Base-by-base conservation (phyloP, 495 filamentous ascomycete species). In the Elasticomyces elasticus region DNA sequence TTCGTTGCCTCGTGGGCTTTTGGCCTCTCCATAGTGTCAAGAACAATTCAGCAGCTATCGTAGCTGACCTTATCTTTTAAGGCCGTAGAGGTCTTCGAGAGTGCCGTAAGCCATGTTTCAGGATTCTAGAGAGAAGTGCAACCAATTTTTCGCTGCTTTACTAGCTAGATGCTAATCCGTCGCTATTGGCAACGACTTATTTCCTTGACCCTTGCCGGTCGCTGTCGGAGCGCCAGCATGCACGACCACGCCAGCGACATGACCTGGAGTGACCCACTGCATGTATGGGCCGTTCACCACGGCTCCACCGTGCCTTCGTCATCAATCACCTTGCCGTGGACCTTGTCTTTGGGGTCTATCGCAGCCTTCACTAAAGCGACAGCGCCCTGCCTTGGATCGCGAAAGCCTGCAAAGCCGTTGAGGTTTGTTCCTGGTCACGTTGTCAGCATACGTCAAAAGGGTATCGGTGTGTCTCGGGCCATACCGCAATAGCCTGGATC, bases 401-500 rank as follows among this genome's bases (percentile, higher is more conserved):
- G 50, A 25, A 31, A 30, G 30, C 54, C 54, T 1, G 20, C 2
- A 24, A 50, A 45, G 15, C 15, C 1, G 47, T 56, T 56, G 25
- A 56, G 47, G 31, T 50, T 51, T 7, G 54, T 56, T 1, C 27
- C 48, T 51, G 7, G 13, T 5, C 22, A 15, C 24, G 24, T 9
- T 17, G 27, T 49, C 27, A 31, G 24, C 24, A 30, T 23, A 26
- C 13, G 45, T 9, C 2, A 6, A 20, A 25, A 12, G 25, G 23
- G 24, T 22, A 25, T 31, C 7, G n/a, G 24, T 9, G 13, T 28
- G 4, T 25, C 4, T 10, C 2, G 45, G 11, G 3, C 13, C 48
- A 38, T 33, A 51, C 48, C 54, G 47, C 54, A 56, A 26, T 56
- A 56, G 19, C 55, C 55, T 1, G 55, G 50, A 44, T 58, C 44